These are phyloP conservation scores for Salvia hispanica DNA, from an alignment of 257 asterid genomes.

Conservation along the genomic window DNA sequence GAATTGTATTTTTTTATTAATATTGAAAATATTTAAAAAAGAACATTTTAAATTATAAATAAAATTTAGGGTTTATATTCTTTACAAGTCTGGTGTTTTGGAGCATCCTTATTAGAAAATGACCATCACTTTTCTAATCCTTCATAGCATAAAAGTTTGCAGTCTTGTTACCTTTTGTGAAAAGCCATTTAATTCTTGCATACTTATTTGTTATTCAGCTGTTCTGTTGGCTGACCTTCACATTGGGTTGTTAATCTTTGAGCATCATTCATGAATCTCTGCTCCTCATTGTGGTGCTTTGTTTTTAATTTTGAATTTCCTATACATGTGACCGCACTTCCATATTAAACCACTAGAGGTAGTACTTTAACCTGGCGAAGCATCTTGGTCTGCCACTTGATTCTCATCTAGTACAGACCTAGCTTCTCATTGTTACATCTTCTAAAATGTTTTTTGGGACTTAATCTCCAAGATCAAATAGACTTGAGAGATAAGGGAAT, in stretches of 20 bases:
- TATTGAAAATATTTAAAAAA: background rate
- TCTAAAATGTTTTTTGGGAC: background rate
- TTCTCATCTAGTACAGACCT: conserved; percentile 1
- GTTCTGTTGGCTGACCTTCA: conserved; percentile 2
- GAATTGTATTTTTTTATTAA: conserved; percentile 10
- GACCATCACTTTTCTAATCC: background rate
- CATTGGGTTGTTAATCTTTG: background rate
- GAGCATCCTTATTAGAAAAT: background rate
- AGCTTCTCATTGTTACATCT: background rate
- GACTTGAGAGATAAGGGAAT: background rate
- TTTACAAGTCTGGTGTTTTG: conserved; percentile 9
- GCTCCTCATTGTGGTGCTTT: background rate
- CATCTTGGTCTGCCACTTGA: conserved; percentile 7
- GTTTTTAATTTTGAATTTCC: background rate
- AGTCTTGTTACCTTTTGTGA: conserved; percentile 18
- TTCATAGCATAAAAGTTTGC: background rate
- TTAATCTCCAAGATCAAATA: conserved; percentile 7
- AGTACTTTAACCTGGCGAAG: background rate
- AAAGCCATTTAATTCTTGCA: background rate
- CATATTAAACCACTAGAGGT: too few relatives aligned
- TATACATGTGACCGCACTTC: background rate
- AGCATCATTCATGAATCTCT: background rate
- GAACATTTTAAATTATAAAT: conserved; percentile 16
- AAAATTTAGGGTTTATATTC: background rate
- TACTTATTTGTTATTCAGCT: conserved; percentile 14